Percentiles rank a stretch among this genome's conserved stretches.
Evolutionary conservation across 306 rosid genomes (phyloP).

Genomic region (Nissolia schottii): DNA sequence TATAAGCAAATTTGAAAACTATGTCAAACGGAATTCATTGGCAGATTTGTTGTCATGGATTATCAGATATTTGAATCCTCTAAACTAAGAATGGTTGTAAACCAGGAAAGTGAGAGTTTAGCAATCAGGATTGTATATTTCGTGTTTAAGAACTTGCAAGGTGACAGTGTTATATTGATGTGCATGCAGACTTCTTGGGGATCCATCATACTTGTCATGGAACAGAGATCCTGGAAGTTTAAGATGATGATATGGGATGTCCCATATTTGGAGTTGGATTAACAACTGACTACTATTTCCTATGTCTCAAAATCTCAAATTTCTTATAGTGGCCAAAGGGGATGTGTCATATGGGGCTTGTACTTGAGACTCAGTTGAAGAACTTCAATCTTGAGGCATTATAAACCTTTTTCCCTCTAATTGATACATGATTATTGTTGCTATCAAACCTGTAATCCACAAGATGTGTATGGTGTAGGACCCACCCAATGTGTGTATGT

Average conservation of each 20-base stretch:
- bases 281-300: not conserved
- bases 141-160: not conserved
- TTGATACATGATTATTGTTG: not conserved
- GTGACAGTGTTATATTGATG: slow-evolving; percentile 23
- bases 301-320: not conserved
- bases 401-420: not conserved
- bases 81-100: no score
- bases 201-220: slow-evolving; percentile 89
- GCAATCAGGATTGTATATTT: not conserved
- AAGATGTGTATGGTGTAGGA: not conserved
- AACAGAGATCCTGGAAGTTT: slow-evolving; percentile 47
- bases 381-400: not conserved
- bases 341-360: not conserved
- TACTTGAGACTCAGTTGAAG: not conserved
- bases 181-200: slow-evolving; percentile 84
- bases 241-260: slow-evolving; percentile 15
- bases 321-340: not conserved
- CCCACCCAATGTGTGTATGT: not conserved
- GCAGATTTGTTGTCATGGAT: not conserved
- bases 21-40: no score
- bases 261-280: slow-evolving; percentile 3
- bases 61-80: no score
- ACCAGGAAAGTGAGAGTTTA: no score
- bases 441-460: not conserved
- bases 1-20: not conserved